These are phyloP conservation scores for Schwanniomyces etchellsii DNA, from an alignment of 1,139 yeast genomes.

Conservation along the genomic window DNA sequence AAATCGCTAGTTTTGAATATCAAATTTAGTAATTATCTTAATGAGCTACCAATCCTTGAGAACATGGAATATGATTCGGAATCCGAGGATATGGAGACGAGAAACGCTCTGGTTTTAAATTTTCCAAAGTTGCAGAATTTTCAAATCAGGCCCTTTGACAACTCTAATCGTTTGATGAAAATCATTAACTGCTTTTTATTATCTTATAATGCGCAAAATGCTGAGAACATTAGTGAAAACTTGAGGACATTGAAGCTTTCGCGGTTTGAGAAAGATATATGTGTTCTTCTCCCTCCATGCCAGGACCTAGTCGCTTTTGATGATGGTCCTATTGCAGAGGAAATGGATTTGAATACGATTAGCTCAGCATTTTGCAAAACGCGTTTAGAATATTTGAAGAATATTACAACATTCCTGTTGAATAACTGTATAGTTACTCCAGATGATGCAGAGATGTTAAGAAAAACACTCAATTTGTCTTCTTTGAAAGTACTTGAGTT, in stretches of 20 bases:
- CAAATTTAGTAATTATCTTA: conserved; percentile 16
- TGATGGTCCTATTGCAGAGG: conserved; percentile 4
- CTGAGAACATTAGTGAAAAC: conserved; percentile 8
- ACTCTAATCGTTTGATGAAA: conserved; percentile 12
- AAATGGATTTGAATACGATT: conserved; percentile 12
- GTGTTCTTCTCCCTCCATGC: conserved; percentile 13
- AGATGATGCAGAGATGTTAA: conserved; percentile 18
- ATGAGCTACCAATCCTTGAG: conserved; percentile 8
- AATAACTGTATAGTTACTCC: conserved; percentile 21
- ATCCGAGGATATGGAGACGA: conserved; percentile 5
- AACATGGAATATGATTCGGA: conserved; percentile 1
- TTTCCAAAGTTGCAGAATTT: conserved; percentile 22
- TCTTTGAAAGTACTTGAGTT: conserved; percentile 19
- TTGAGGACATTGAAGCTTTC: conserved; percentile 16
- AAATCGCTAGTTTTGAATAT: conserved; percentile 20
- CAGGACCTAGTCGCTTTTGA: conserved; percentile 8
- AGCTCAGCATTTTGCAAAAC: conserved; percentile 10
- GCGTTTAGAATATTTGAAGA: conserved; percentile 10
- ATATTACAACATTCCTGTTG: conserved; percentile 20
- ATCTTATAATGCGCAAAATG: conserved; percentile 6
- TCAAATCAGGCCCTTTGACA: conserved; percentile 24
- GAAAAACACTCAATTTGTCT: conserved; percentile 15
- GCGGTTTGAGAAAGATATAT: conserved; percentile 13
- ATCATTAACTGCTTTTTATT: conserved; percentile 17
- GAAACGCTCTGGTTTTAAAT: conserved; percentile 7